Conservation (phyloP, 1,139 yeast species). For the Zygosaccharomyces sapae region DNA sequence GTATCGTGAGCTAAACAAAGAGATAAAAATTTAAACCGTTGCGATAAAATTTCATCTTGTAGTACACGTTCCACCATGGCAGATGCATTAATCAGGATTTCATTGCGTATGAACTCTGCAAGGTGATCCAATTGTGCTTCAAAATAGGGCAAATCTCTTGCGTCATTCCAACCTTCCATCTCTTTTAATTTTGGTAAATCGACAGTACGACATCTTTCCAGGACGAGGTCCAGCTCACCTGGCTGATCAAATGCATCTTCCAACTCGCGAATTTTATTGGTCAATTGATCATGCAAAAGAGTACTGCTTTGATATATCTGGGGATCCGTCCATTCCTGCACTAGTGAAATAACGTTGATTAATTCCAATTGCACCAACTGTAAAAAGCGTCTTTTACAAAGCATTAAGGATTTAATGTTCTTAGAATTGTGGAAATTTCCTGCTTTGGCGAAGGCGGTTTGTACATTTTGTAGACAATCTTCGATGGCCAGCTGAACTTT, state of each 20-base stretch:
- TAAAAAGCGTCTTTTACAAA: constrained; percentile 57
- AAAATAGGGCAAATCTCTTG: constrained; percentile 41
- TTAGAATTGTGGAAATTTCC: constrained; percentile 48
- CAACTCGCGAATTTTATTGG: constrained; percentile 45
- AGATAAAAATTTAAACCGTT: constrained; percentile 25
- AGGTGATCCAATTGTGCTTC: constrained; percentile 43
- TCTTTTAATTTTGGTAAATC: constrained; percentile 46
- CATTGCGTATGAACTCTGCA: constrained; percentile 48
- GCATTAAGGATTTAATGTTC: constrained; percentile 39
- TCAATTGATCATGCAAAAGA: constrained; percentile 26
- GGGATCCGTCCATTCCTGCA: constrained; percentile 16
- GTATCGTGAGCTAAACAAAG: constrained; percentile 16
- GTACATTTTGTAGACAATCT: constrained; percentile 42
- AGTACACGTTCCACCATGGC: constrained; percentile 42
- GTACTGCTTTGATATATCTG: constrained; percentile 13
- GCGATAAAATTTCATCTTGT: constrained; percentile 22
- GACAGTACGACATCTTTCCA: constrained; percentile 33
- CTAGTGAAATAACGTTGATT: constrained; percentile 32
- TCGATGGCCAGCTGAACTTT: constrained; percentile 41
- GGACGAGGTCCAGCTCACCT: constrained; percentile 49
- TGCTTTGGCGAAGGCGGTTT: constrained; percentile 41
- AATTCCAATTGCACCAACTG: constrained; percentile 43
- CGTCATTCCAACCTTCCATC: constrained; percentile 51
- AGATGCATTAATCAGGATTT: constrained; percentile 53
- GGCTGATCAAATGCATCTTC: constrained; percentile 50